A percentile compares a stretch with the other conserved stretches of the same genome.
These are phyloP conservation scores for Ceratocystis diversiconidia DNA, from an alignment of 2,329 filamentous ascomycete genomes.

Conservation along the genomic window DNA sequence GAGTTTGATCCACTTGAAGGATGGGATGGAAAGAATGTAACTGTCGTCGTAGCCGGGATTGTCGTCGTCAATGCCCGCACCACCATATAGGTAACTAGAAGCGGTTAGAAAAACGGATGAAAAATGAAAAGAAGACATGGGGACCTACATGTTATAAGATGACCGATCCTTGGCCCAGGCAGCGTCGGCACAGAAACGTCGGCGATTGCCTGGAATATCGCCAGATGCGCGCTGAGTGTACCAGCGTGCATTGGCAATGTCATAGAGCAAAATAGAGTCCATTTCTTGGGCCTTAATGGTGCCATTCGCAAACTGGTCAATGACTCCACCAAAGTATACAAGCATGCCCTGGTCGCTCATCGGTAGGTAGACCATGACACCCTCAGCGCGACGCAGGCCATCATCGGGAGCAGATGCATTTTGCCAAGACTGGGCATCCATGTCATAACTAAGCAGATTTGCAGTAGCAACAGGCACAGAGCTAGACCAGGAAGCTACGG, in stretches of 20 bases:
- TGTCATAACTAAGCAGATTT: conserved; percentile 42
- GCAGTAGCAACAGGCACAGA: conserved; percentile 34
- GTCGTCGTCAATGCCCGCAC: conserved; percentile 34
- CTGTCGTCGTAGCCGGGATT: conserved; percentile 43
- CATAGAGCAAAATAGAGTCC: conserved; percentile 43
- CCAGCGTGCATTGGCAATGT: conserved; percentile 45
- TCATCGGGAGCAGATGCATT: conserved; percentile 41
- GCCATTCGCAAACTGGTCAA: conserved; percentile 30
- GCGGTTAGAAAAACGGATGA: background rate
- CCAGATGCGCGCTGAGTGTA: conserved; percentile 44
- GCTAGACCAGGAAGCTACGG: conserved; percentile 35
- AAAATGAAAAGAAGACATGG: conserved; percentile 9
- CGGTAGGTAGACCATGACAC: conserved; percentile 45
- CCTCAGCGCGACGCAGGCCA: conserved; percentile 41
- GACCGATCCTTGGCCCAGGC: conserved; percentile 45
- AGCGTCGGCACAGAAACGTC: conserved; percentile 47
- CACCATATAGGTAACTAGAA: conserved; percentile 46
- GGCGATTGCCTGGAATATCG: conserved; percentile 35
- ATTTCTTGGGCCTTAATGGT: conserved; percentile 32
- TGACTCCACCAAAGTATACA: conserved; percentile 46
- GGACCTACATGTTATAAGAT: conserved; percentile 48
- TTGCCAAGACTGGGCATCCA: conserved; percentile 36
- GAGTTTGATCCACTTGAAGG: conserved; percentile 49
- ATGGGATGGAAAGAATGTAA: conserved; percentile 47
- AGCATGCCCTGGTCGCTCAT: conserved; percentile 45